Percentiles rank a stretch among this genome's conserved stretches.
These are phyloP conservation scores for Xylaria sp. DNA, from an alignment of 2,329 filamentous ascomycete genomes.

Conservation along the genomic window DNA sequence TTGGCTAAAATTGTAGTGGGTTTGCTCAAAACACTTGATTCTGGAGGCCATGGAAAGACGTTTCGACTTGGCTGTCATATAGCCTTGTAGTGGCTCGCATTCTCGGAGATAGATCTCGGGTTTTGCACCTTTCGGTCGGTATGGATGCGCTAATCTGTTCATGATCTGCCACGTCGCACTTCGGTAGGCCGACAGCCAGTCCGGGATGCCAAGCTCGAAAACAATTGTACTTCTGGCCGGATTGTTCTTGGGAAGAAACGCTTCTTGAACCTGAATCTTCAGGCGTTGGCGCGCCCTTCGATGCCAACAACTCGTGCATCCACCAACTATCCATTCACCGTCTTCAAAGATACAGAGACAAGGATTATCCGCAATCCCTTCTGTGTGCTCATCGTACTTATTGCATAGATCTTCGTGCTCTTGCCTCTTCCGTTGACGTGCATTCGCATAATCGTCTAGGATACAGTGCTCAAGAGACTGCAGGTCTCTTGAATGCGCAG, in stretches of 20 bases:
- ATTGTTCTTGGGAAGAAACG: slow-evolving; percentile 57
- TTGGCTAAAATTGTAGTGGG: slow-evolving; percentile 47
- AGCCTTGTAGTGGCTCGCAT: slow-evolving; percentile 36
- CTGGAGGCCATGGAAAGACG: slow-evolving; percentile 48
- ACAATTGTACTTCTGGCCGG: slow-evolving; percentile 56
- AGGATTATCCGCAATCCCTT: no score
- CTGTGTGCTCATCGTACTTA: slow-evolving; percentile 51
- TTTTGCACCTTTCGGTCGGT: no score
- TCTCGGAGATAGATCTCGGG: slow-evolving; percentile 40
- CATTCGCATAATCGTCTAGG: no score
- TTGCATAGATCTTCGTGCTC: slow-evolving; percentile 34
- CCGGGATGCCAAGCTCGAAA: slow-evolving; percentile 63
- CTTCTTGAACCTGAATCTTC: slow-evolving; percentile 60
- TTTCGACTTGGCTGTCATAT: slow-evolving; percentile 11
- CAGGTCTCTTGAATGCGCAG: slow-evolving; percentile 49
- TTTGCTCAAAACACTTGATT: slow-evolving; percentile 48
- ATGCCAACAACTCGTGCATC: slow-evolving; percentile 58
- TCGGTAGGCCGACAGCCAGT: slow-evolving; percentile 60
- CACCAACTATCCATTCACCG: no score
- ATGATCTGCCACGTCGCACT: slow-evolving; percentile 63
- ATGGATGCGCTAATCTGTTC: slow-evolving; percentile 50
- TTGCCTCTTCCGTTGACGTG: slow-evolving; percentile 29
- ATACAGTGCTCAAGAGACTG: no score
- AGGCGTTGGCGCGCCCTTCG: slow-evolving; percentile 52
- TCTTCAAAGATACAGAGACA: no score